These are phyloP conservation scores for Penicillium odoratum DNA, from an alignment of 495 filamentous ascomycete species.

Conservation along the genomic window DNA sequence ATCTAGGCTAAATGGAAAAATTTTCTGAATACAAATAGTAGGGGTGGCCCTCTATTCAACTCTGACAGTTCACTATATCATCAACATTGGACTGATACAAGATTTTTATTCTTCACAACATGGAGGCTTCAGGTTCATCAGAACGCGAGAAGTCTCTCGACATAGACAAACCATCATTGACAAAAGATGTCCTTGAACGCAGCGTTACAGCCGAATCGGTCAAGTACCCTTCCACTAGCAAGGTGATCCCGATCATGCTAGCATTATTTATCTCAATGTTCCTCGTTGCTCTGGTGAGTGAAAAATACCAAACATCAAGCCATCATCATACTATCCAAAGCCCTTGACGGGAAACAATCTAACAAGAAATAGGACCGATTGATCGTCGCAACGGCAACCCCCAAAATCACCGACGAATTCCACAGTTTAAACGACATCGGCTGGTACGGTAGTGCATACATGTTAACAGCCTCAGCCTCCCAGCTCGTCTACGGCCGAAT, in stretches of 20 bases:
- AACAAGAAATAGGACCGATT: constrained; percentile 2
- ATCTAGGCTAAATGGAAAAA: background rate
- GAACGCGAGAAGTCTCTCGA: background rate
- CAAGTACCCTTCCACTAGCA: constrained; percentile 3
- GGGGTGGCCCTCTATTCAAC: background rate
- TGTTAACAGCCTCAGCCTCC: constrained; percentile 44
- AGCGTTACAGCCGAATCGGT: constrained; percentile 1
- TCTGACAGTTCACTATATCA: background rate
- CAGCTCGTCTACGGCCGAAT: constrained; percentile 48
- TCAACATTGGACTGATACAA: background rate
- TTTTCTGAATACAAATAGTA: background rate
- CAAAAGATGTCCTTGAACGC: background rate
- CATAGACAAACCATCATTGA: background rate
- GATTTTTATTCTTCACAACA: too few relatives aligned
- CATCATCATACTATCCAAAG: background rate
- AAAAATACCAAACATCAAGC: background rate
- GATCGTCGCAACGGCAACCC: constrained; percentile 19
- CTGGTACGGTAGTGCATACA: constrained; percentile 52
- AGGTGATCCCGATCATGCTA: constrained; percentile 5
- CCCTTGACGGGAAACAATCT: background rate
- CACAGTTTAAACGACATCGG: constrained; percentile 39
- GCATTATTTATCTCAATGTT: constrained; percentile 7
- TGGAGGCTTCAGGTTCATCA: background rate
- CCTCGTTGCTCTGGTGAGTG: constrained; percentile 6
- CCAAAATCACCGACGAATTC: constrained; percentile 27